Evolutionary conservation across 2,329 filamentous ascomycete species (phyloP), one percentile per base, ranked within the genome.

Genomic region (Knoxdaviesia proteae): DNA sequence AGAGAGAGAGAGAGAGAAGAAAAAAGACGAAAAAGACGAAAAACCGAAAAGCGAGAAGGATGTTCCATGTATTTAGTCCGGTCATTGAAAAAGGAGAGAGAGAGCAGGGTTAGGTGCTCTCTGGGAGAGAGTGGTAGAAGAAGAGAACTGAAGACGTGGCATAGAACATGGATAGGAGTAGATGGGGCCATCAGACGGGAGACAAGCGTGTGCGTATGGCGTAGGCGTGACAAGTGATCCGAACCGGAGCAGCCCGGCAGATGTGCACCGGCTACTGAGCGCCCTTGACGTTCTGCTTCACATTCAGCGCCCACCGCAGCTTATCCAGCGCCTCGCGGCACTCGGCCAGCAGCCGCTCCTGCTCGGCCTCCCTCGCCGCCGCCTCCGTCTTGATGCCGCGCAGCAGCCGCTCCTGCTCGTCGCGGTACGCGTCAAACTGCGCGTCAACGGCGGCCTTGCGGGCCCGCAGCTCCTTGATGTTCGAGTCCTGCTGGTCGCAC

Each of bases 401-500:
- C 42, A 84, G 61, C 36, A 65, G 62, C n/a, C 67, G 61, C 46
- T 80, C 74, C 51, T 82, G 76, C 49, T 71, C 64, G 44, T 58
- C 54, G 56, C 78, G 80, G 59, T 84, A 82, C 39, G 62, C 62
- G 40, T 74, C 70, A 58, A 80, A 81, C 48, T 71, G 61, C 39
- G 59, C 59, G 10, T 60, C 58, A 46, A 84, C 74, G 10, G 69
- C 69, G 32, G 71, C 67, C 51, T 82, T 80, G 51, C 80, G 69
- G 40, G 67, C 64, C 45, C 61, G 59, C 30, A 77, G 60, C 45
- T 72, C 64, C 44, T 71, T 69, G 45, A 81, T 68, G 50, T 83
- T 80, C 51, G 69, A 67, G 48, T 80, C 71, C 54, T 84, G 75
- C 57, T 86, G 80, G 48, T 84, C 78, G 54, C 74, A 78, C 33